A percentile compares a stretch with the other conserved stretches of the same genome.
Conservation (phyloP, 2,329 filamentous ascomycete genomes). For the Arthrobotrys conoides region DNA sequence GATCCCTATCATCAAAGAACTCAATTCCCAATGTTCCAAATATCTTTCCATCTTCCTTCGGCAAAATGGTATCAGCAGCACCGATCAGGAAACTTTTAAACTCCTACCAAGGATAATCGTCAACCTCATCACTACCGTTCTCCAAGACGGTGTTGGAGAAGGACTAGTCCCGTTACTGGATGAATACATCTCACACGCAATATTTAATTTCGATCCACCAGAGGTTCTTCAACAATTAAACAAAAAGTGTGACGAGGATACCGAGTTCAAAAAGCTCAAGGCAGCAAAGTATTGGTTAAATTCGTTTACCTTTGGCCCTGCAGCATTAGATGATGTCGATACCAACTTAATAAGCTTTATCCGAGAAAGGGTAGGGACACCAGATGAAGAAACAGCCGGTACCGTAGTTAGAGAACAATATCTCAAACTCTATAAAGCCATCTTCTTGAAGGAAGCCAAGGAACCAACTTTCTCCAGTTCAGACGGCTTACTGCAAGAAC, state of each 20-base stretch:
- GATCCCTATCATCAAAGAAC: slow-evolving; percentile 26
- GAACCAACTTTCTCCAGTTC: not conserved
- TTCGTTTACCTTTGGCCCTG: not conserved
- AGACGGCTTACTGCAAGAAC: not conserved
- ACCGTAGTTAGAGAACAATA: not conserved
- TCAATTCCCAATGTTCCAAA: slow-evolving; percentile 13
- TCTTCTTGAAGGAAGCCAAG: not conserved
- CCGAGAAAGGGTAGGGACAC: not conserved
- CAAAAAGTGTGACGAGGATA: not conserved
- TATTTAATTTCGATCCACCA: not conserved
- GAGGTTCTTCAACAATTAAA: not conserved
- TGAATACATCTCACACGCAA: not conserved
- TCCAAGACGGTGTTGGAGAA: not conserved
- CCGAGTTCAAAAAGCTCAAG: not conserved
- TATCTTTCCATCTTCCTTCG: slow-evolving; percentile 38
- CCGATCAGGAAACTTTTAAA: not conserved
- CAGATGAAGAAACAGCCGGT: not conserved
- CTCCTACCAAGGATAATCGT: not conserved
- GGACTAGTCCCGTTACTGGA: not conserved
- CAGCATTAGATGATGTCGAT: not conserved
- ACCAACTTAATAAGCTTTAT: not conserved
- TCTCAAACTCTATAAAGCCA: not conserved
- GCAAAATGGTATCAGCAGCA: slow-evolving; percentile 16
- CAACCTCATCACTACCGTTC: not conserved
- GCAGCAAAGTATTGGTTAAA: not conserved